Percentiles rank a stretch among this genome's conserved stretches.
Conservation (phyloP, 345 rosid genomes). For the Pelargonium nanum region DNA sequence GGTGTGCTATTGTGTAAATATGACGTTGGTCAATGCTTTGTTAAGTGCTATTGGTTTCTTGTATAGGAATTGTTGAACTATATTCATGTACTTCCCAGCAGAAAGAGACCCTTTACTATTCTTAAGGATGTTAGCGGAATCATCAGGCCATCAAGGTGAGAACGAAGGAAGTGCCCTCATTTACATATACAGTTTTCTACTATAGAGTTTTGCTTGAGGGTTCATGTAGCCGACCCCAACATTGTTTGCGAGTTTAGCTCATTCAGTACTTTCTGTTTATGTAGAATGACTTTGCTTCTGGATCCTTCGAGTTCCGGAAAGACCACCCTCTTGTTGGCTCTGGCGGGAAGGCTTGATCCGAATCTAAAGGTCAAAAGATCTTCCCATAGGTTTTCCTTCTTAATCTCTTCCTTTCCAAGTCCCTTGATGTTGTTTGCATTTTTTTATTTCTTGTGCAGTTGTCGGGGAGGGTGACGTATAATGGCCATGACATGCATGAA, state of each 20-base stretch:
- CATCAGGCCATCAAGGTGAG: conserved; percentile 64
- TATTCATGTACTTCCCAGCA: conserved; percentile 32
- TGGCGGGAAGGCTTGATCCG: conserved; percentile 67
- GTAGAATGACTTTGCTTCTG: too few relatives aligned
- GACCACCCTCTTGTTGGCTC: conserved; percentile 64
- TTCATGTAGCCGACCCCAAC: too few relatives aligned
- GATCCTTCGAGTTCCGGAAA: conserved; percentile 89
- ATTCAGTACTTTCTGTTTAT: too few relatives aligned
- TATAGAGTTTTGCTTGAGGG: too few relatives aligned
- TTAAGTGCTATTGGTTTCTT: too few relatives aligned
- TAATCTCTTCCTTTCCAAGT: not conserved
- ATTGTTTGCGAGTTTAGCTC: too few relatives aligned
- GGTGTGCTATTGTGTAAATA: too few relatives aligned
- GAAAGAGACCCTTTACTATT: conserved; percentile 44
- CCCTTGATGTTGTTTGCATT: too few relatives aligned
- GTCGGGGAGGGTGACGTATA: conserved; percentile 29
- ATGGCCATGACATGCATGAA: conserved; percentile 29
- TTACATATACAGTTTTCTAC: too few relatives aligned
- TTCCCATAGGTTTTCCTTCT: not conserved
- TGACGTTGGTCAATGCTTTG: too few relatives aligned
- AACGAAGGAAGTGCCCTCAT: too few relatives aligned
- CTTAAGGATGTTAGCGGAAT: conserved; percentile 63
- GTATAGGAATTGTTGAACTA: conserved; percentile 17
- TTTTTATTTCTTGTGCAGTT: conserved; percentile 6
- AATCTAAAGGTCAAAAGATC: conserved; percentile 33